Percentiles rank a stretch among this genome's conserved stretches.
phyloP scores from a whole-genome alignment of 805 yeast species.

The Yarrowia sp. region DNA sequence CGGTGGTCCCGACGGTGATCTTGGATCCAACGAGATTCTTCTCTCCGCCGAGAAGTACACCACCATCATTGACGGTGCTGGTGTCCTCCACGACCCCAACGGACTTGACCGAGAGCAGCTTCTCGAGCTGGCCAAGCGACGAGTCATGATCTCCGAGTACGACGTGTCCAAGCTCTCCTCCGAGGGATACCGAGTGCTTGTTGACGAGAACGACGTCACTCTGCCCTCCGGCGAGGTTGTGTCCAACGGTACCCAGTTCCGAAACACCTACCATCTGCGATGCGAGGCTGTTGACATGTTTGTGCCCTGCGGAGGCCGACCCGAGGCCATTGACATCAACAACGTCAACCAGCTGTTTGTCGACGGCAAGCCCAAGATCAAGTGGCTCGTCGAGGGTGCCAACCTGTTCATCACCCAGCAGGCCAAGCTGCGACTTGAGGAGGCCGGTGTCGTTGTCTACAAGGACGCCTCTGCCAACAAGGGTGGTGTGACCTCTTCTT shows the following conservation, averaged over 20 bases:
- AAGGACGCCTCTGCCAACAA: conserved; percentile 97
- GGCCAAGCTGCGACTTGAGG: conserved; percentile 85
- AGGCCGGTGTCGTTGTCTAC: conserved; percentile 84
- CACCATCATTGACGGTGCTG: conserved; percentile 93
- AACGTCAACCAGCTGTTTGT: conserved; percentile 76
- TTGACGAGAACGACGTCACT: conserved; percentile 80
- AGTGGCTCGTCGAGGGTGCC: conserved; percentile 96
- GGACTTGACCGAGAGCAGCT: conserved; percentile 86
- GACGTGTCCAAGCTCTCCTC: conserved; percentile 70
- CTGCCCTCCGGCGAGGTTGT: conserved; percentile 80
- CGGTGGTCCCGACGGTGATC: conserved; percentile 99
- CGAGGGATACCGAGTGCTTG: conserved; percentile 80
- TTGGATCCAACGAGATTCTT: conserved; percentile 93
- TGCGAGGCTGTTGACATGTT: conserved; percentile 76
- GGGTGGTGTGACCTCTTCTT: conserved; percentile 98
- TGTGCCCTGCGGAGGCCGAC: conserved; percentile 99
- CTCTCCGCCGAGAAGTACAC: conserved; percentile 86
- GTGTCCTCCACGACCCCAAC: conserved; percentile 89
- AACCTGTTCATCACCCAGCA: conserved; percentile 93
- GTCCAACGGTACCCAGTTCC: conserved; percentile 84
- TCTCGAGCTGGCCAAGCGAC: conserved; percentile 73
- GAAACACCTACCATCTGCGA: conserved; percentile 87
- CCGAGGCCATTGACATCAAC: conserved; percentile 89
- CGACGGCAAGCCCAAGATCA: conserved; percentile 78
- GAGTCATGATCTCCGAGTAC: conserved; percentile 75